Conservation (phyloP, 345 rosid genomes). For the Schrenkiella parvula region DNA sequence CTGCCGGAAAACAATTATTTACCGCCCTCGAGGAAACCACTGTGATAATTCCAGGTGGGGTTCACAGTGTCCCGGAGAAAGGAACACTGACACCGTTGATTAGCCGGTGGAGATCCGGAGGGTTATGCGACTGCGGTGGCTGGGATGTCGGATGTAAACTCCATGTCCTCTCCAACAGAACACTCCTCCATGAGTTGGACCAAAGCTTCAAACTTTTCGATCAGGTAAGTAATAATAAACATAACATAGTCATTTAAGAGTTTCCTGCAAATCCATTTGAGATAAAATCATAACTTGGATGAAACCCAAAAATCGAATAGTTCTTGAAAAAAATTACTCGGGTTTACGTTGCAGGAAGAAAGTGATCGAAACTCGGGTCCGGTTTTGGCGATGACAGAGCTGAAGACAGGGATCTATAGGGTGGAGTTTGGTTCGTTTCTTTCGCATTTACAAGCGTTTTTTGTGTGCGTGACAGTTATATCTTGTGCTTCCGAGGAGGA, state of each 20-base stretch:
- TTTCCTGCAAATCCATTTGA: neutral
- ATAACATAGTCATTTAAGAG: neutral
- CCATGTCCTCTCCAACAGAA: constrained; percentile 45
- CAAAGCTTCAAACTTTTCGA: constrained; percentile 50
- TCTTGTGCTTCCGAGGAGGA: constrained; percentile 30
- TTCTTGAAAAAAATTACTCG: neutral
- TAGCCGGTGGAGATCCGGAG: constrained; percentile 74
- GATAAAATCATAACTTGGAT: neutral
- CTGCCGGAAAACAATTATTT: neutral
- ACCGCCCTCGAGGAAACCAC: constrained; percentile 3
- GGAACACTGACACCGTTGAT: constrained; percentile 76
- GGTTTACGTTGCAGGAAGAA: constrained; percentile 16
- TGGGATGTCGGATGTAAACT: constrained; percentile 94
- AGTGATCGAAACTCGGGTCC: constrained; percentile 26
- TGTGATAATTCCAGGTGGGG: constrained; percentile 71
- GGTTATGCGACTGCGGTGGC: constrained; percentile 94
- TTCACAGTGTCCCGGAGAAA: constrained; percentile 63
- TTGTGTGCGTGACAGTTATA: constrained; percentile 54
- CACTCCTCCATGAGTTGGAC: constrained; percentile 17
- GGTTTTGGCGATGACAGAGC: constrained; percentile 48
- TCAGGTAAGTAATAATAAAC: constrained; percentile 41
- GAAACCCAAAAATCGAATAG: neutral
- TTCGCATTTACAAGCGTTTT: constrained; percentile 74
- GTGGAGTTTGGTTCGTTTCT: constrained; percentile 60
- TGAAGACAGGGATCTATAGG: constrained; percentile 53